phyloP scores from a whole-genome alignment of 129 eudicot species.

The Centaurea solstitialis region DNA sequence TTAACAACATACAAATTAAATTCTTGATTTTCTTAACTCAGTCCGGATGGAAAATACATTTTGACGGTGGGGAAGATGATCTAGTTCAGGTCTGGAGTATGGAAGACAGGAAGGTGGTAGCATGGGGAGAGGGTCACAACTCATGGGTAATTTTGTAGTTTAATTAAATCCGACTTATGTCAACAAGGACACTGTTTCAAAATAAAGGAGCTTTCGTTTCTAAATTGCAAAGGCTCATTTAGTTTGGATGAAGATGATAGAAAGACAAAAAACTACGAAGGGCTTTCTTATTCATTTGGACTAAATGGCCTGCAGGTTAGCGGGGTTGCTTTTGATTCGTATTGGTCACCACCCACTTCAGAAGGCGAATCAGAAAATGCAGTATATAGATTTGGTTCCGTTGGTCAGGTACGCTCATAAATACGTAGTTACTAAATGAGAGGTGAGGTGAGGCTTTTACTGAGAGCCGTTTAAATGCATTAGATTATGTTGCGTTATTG shows the following conservation, averaged over 20 bases:
- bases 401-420: slow-evolving; percentile 65
- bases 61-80: slow-evolving; percentile 96
- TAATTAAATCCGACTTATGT: background rate
- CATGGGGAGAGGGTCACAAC: slow-evolving; percentile 98
- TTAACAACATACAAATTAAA: background rate
- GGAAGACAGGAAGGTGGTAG: slow-evolving; percentile 89
- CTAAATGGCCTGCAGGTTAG: slow-evolving; percentile 62
- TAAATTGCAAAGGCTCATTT: slow-evolving; percentile 3
- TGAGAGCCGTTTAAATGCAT: background rate
- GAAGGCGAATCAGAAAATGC: slow-evolving; percentile 63
- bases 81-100: slow-evolving; percentile 97
- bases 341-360: slow-evolving; percentile 79
- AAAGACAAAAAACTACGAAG: background rate
- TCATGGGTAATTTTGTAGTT: slow-evolving; percentile 67
- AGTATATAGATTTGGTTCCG: slow-evolving; percentile 88
- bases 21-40: slow-evolving; percentile 18
- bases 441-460: background rate
- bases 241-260: background rate
- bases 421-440: background rate
- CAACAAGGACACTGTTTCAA: background rate
- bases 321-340: slow-evolving; percentile 88
- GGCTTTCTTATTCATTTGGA: background rate
- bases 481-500: background rate
- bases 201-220: slow-evolving; percentile 1
- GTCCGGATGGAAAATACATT: slow-evolving; percentile 85